Conservation (phyloP, 2,329 filamentous ascomycete genomes). For the Aspergillus sp. region DNA sequence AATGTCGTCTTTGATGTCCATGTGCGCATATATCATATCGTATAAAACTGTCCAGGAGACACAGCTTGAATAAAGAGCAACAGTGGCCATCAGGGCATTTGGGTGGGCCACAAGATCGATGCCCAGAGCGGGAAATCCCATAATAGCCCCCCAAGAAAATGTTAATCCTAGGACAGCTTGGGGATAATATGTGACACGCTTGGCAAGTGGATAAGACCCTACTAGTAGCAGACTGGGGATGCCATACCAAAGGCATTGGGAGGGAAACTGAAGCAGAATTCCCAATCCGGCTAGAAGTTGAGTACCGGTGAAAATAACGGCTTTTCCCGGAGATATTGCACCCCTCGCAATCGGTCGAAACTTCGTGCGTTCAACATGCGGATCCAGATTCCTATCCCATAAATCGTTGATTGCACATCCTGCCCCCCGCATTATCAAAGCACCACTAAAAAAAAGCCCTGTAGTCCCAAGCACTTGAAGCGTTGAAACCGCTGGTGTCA, state of each 20-base stretch:
- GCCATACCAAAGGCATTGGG: constrained; percentile 44
- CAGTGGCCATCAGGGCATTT: constrained; percentile 37
- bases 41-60: constrained; percentile 51
- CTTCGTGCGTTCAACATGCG: constrained; percentile 51
- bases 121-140: constrained; percentile 48
- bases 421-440: constrained; percentile 52
- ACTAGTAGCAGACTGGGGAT: constrained; percentile 46
- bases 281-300: constrained; percentile 44
- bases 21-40: constrained; percentile 54
- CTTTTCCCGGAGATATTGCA: constrained; percentile 48
- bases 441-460: constrained; percentile 43
- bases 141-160: constrained; percentile 53
- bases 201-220: constrained; percentile 52
- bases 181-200: constrained; percentile 55
- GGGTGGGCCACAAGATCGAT: constrained; percentile 44
- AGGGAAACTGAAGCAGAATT: constrained; percentile 45
- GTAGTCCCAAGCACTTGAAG: constrained; percentile 39
- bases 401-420: constrained; percentile 59
- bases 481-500: constrained; percentile 33
- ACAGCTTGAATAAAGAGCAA: constrained; percentile 48
- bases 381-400: constrained; percentile 56
- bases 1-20: constrained; percentile 53
- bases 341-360: constrained; percentile 53
- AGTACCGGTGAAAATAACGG: constrained; percentile 45
- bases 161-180: constrained; percentile 53